Percentiles rank a stretch among this genome's conserved stretches.
phyloP scores from a whole-genome alignment of 768 basidiomycete species.

The Tephrocybe sp. region DNA sequence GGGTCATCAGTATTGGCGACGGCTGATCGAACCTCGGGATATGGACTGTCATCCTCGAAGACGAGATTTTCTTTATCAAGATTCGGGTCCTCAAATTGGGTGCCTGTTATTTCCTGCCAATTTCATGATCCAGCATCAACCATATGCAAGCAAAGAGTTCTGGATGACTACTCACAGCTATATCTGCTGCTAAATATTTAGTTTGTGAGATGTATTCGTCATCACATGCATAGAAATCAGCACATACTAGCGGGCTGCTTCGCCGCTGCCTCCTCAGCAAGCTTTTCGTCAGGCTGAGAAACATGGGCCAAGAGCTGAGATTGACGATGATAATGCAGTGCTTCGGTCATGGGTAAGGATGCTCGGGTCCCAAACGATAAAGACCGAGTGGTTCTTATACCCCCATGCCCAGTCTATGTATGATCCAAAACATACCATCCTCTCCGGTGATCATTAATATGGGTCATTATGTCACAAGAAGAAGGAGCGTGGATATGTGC shows the following conservation, averaged over 20 bases:
- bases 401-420: too few relatives aligned
- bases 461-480: conserved; percentile 5
- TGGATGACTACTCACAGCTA: conserved; percentile 24
- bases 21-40: conserved; percentile 72
- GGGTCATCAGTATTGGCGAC: conserved; percentile 70
- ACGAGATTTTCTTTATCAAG: conserved; percentile 39
- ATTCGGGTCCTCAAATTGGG: conserved; percentile 46
- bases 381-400: conserved; percentile 3
- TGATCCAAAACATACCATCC: too few relatives aligned
- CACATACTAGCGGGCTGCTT: conserved; percentile 26
- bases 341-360: conserved; percentile 22
- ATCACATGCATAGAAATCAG: neutral
- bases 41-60: conserved; percentile 71
- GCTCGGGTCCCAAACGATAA: neutral
- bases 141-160: neutral
- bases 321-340: conserved; percentile 25
- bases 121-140: neutral
- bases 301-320: conserved; percentile 15
- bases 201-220: neutral
- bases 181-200: conserved; percentile 23
- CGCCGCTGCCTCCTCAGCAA: conserved; percentile 17
- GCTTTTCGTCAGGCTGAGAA: conserved; percentile 25
- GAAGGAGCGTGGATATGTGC: conserved; percentile 5
- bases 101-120: conserved; percentile 30
- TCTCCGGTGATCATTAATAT: too few relatives aligned